Evolutionary conservation across 2,329 filamentous ascomycete species (phyloP).

Genomic region (Clarireedia sp.): DNA sequence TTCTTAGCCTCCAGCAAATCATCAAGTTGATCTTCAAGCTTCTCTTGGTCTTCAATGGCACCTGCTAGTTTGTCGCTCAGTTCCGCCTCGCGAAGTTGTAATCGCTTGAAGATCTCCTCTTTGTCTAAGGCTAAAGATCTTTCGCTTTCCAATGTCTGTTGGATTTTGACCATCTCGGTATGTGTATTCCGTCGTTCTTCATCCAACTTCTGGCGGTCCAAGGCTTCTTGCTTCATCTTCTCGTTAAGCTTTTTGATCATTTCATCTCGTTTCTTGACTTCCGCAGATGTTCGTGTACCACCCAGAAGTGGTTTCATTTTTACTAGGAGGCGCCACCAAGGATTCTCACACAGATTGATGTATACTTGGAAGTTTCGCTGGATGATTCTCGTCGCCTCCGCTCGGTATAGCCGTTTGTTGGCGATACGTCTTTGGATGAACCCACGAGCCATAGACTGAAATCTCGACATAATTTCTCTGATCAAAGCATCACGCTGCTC

Average conservation of each 20-base stretch:
- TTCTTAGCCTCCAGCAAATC: conserved; percentile 83
- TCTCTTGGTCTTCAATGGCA: conserved; percentile 88
- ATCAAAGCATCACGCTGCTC: conserved; percentile 91
- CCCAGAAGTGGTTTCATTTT: conserved; percentile 94
- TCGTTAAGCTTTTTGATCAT: conserved; percentile 82
- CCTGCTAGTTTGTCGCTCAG: conserved; percentile 87
- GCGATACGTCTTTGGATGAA: conserved; percentile 82
- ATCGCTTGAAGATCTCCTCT: conserved; percentile 96
- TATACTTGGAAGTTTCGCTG: conserved; percentile 93
- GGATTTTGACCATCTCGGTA: conserved; percentile 77
- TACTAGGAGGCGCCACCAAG: conserved; percentile 94
- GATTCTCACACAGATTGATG: conserved; percentile 78
- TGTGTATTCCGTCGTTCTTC: conserved; percentile 86
- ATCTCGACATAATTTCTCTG: conserved; percentile 84
- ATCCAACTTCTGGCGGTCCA: conserved; percentile 71
- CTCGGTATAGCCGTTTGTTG: conserved; percentile 87
- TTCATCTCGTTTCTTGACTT: conserved; percentile 91
- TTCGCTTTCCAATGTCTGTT: conserved; percentile 92
- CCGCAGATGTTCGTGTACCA: conserved; percentile 80
- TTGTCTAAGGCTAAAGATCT: conserved; percentile 93
- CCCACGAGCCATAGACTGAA: conserved; percentile 86
- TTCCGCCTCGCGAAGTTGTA: conserved; percentile 85
- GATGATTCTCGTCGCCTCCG: conserved; percentile 90
- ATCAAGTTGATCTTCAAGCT: conserved; percentile 88
- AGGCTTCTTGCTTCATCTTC: conserved; percentile 70